phyloP scores from a whole-genome alignment of 2,329 filamentous ascomycete species.

The Fusarium sterilihyphosum region DNA sequence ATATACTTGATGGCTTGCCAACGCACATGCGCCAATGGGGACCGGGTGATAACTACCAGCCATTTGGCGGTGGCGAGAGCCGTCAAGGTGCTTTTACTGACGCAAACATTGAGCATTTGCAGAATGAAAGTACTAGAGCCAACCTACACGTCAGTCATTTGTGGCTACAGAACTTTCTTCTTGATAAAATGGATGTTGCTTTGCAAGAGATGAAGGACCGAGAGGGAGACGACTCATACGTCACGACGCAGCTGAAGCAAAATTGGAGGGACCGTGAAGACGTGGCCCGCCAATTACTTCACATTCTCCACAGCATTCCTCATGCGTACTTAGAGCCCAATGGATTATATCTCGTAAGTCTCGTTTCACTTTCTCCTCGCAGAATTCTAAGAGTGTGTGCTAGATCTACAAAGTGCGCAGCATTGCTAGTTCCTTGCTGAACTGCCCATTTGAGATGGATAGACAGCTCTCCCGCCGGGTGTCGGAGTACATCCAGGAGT shows the following conservation, averaged over 20 bases:
- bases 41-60: not conserved
- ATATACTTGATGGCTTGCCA: not conserved
- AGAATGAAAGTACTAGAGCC: not conserved
- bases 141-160: not conserved
- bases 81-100: not conserved
- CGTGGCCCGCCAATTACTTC: not conserved
- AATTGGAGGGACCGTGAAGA: not conserved
- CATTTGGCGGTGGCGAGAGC: fast-evolving
- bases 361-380: fast-evolving
- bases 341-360: not conserved
- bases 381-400: fast-evolving
- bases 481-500: not conserved
- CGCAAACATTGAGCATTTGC: not conserved
- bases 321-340: not conserved
- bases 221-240: not conserved
- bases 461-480: not conserved
- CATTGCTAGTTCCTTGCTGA: not conserved
- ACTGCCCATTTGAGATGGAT: not conserved
- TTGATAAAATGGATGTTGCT: not conserved
- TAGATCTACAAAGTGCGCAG: constrained; percentile 8
- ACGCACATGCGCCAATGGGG: not conserved
- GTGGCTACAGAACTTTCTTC: not conserved
- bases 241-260: not conserved
- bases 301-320: not conserved
- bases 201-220: not conserved